Base-by-base conservation (phyloP, 2,329 filamentous ascomycete species). In the Endoconidiophora polonica region DNA sequence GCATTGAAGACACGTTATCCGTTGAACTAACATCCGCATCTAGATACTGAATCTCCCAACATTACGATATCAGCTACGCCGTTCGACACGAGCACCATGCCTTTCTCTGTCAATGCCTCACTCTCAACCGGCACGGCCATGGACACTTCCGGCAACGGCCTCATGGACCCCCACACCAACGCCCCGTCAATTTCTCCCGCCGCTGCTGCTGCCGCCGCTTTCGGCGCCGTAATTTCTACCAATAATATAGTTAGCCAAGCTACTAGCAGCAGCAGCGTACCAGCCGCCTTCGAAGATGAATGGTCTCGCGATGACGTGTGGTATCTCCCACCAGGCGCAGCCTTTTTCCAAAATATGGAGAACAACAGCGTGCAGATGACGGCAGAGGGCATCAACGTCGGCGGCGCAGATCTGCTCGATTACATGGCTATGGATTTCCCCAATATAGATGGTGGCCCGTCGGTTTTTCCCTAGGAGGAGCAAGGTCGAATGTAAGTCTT, bases 351-450 rank as follows among this genome's bases (percentile, higher is more conserved):
- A 57, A 80, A 78, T 58, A 69, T 79, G 57, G 74, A 73, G 53
- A 76, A 76, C 54, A 69, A 70, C 33, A 69, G 69, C 5, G 76
- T 81, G 7, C 76, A 76, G 41, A 80, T 81, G 74, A 81, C 77
- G 2, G 74, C 77, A 6, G 77, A 81, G 56, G 77, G 77, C 24
- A 73, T 81, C 46, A 80, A 80, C 56, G 74, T 82, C 2, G 77
- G 77, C 7, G 79, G 79, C 0, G 66, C 81, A 29, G 79, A 83
- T 58, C 59, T 83, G 56, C 68, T 83, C 12, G 79, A 83, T 58
- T 81, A 77, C 55, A 80, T 81, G 76, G 73, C 75, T 5, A 76
- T 80, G 71, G 77, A 76, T 38, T 52, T 52, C 24, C 50, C 33
- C n/a, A 24, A 40, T 41, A 48, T 52, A 5, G 50, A 52, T 44